A percentile compares a stretch with the other conserved stretches of the same genome.
phyloP scores from a whole-genome alignment of 192 early-diverging fungal species.

The Coemansia sp. region DNA sequence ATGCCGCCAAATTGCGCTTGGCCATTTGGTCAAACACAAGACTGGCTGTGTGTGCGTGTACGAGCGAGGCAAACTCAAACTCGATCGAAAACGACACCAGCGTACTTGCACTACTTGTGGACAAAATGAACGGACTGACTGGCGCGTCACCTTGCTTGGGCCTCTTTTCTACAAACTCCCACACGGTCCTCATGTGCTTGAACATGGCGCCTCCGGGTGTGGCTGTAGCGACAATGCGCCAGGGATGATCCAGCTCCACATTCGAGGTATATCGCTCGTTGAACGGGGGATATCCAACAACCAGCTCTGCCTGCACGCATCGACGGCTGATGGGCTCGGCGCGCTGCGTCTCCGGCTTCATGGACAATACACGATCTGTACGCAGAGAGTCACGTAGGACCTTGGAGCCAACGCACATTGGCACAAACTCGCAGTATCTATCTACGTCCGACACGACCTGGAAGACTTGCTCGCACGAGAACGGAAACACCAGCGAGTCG shows the following conservation, averaged over 20 bases:
- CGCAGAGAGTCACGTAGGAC: conserved; percentile 40
- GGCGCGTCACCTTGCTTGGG: neutral
- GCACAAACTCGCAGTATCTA: conserved; percentile 81
- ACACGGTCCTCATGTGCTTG: conserved; percentile 41
- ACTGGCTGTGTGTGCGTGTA: conserved; percentile 80
- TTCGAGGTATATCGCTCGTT: conserved; percentile 78
- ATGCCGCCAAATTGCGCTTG: conserved; percentile 46
- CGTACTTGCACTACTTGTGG: neutral
- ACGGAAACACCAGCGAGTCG: conserved; percentile 62
- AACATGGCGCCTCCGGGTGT: conserved; percentile 46
- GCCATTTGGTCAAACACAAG: conserved; percentile 81
- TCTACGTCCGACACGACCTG: conserved; percentile 80
- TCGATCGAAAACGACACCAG: conserved; percentile 73
- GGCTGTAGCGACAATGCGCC: conserved; percentile 62
- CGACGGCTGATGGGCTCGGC: conserved; percentile 2
- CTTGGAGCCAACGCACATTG: conserved; percentile 74
- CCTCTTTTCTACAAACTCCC: conserved; percentile 29
- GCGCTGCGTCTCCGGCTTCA: conserved; percentile 6
- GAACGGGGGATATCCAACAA: conserved; percentile 78
- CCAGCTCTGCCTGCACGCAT: conserved; percentile 70
- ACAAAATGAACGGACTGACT: conserved; percentile 8
- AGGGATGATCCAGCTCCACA: conserved; percentile 68
- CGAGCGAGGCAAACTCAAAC: conserved; percentile 80
- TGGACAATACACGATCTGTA: neutral
- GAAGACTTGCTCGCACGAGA: conserved; percentile 74